Evolutionary conservation across 1,139 yeast genomes (phyloP).

Genomic region (Eremothecium cymbalariae): DNA sequence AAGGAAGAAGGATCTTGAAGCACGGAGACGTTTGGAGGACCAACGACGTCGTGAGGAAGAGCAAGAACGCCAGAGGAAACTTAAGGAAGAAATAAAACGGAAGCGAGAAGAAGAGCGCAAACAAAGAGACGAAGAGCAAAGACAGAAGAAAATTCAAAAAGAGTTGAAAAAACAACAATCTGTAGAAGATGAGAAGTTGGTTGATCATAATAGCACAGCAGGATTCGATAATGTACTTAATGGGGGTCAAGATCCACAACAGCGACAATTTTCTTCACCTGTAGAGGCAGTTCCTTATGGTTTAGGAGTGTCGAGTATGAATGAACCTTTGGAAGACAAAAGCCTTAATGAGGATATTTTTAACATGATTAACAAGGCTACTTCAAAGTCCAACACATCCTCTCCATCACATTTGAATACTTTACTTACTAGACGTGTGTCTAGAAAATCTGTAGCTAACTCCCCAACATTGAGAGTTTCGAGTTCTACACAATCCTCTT

Average conservation of each 20-base stretch:
- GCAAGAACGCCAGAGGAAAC: slow-evolving; percentile 36
- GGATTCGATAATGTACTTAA: slow-evolving; percentile 14
- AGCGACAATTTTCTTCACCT: slow-evolving; percentile 5
- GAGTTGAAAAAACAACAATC: slow-evolving; percentile 9
- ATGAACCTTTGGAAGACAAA: slow-evolving; percentile 3
- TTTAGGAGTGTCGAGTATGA: slow-evolving; percentile 1
- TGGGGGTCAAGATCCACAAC: slow-evolving; percentile 6
- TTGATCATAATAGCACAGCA: slow-evolving; percentile 25
- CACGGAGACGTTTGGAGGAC: slow-evolving; percentile 37
- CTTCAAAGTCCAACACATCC: slow-evolving; percentile 16
- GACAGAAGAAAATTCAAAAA: slow-evolving; percentile 38
- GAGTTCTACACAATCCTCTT: not conserved
- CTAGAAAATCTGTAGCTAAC: not conserved
- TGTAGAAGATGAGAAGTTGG: slow-evolving; percentile 17
- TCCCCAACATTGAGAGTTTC: not conserved
- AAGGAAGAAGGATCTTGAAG: slow-evolving; percentile 37
- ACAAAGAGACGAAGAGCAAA: slow-evolving; percentile 37
- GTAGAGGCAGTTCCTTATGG: slow-evolving; percentile 11
- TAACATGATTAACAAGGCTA: slow-evolving; percentile 25
- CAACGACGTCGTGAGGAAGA: slow-evolving; percentile 35
- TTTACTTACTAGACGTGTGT: not conserved
- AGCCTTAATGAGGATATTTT: slow-evolving; percentile 23
- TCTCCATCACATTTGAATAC: slow-evolving; percentile 8
- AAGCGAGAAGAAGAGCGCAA: slow-evolving; percentile 37
- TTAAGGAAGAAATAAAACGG: slow-evolving; percentile 34